These are phyloP conservation scores for Mentha longifolia DNA, from an alignment of 257 asterid genomes.

Conservation along the genomic window DNA sequence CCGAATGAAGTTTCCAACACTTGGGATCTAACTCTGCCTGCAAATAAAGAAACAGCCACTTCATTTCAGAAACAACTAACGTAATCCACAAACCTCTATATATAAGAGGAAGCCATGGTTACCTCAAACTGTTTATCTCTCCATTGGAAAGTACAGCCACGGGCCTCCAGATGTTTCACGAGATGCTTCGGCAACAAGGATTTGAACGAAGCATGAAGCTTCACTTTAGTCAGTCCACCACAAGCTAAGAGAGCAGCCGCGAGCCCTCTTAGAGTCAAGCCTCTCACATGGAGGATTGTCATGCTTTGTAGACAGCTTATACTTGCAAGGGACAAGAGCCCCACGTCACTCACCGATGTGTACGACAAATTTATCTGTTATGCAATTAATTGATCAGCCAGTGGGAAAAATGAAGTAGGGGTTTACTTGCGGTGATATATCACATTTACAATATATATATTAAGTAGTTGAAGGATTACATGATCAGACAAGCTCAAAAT, in stretches of 20 bases:
- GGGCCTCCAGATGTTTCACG: conserved; percentile 69
- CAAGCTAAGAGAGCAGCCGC: conserved; percentile 78
- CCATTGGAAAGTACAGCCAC: conserved; percentile 83
- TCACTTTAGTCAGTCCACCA: conserved; percentile 79
- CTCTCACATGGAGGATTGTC: conserved; percentile 63
- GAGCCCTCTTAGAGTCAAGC: conserved; percentile 68
- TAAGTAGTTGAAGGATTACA: background rate
- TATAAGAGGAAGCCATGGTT: conserved; percentile 2
- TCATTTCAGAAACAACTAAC: background rate
- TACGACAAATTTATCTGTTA: conserved; percentile 78
- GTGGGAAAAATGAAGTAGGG: background rate
- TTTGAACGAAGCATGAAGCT: conserved; percentile 72
- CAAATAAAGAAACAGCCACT: conserved; percentile 1
- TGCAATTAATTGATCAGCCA: background rate
- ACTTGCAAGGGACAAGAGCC: conserved; percentile 75
- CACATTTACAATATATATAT: too few species aligned
- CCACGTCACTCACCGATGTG: conserved; percentile 79
- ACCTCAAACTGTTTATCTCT: conserved; percentile 77
- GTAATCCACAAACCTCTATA: background rate
- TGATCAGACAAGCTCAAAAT: background rate
- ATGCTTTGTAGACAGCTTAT: conserved; percentile 79
- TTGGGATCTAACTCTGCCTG: conserved; percentile 82
- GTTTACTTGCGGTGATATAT: too few species aligned
- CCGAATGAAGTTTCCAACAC: conserved; percentile 72
- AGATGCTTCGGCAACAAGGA: conserved; percentile 57